A percentile compares a stretch with the other conserved stretches of the same genome.
phyloP scores from a whole-genome alignment of 768 basidiomycete genomes.

The Krasilnikovozyma curviuscula region DNA sequence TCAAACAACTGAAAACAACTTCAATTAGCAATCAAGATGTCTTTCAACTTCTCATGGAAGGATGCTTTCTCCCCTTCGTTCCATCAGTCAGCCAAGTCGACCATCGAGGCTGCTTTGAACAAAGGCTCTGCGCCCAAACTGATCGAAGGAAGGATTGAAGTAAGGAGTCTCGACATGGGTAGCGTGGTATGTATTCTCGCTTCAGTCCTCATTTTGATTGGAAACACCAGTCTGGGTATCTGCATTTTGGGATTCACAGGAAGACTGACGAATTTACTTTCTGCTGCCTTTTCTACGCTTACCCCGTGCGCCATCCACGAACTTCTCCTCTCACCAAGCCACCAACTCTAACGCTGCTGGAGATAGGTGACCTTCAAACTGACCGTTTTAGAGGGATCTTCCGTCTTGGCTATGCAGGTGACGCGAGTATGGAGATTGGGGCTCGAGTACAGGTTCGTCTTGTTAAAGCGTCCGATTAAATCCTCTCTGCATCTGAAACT shows the following conservation, averaged over 20 bases:
- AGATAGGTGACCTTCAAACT: conserved; percentile 86
- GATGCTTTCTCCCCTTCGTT: conserved; percentile 9
- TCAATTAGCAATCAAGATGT: no score
- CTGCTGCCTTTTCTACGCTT: conserved; percentile 4
- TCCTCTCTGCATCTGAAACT: neutral
- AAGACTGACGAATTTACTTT: conserved; percentile 13
- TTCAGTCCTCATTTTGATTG: neutral
- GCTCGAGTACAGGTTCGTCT: conserved; percentile 73
- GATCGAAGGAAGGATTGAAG: conserved; percentile 92
- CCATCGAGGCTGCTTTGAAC: conserved; percentile 30
- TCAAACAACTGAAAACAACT: no score
- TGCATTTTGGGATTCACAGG: neutral
- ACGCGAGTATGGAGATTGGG: conserved; percentile 66
- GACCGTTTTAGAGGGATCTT: conserved; percentile 97
- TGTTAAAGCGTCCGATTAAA: neutral
- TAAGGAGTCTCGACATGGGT: conserved; percentile 98
- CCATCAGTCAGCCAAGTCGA: conserved; percentile 4
- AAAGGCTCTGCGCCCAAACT: conserved; percentile 95
- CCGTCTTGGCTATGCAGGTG: conserved; percentile 79
- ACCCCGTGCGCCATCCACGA: neutral
- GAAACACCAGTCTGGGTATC: neutral
- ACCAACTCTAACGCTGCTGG: conserved; percentile 87
- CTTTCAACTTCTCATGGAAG: conserved; percentile 11
- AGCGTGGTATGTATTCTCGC: conserved; percentile 43
- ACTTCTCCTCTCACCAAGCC: conserved; percentile 36